phyloP scores from a whole-genome alignment of 1,284 basidiomycete species.

The Pterulicium gracile region DNA sequence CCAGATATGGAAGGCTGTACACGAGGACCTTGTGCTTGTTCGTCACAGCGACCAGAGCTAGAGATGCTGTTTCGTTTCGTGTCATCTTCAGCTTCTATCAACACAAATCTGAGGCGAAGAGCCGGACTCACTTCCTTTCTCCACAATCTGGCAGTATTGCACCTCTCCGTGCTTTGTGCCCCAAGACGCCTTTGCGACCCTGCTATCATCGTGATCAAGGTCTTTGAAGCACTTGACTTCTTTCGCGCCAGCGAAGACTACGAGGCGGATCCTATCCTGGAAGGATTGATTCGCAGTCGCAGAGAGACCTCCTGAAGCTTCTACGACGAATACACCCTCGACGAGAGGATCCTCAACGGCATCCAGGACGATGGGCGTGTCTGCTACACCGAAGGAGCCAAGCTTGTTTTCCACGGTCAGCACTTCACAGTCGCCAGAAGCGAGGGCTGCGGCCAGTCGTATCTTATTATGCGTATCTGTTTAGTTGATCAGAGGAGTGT shows the following conservation, averaged over 20 bases:
- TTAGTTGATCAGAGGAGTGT: neutral
- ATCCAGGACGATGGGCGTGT: constrained; percentile 26
- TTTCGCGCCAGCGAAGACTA: constrained; percentile 45
- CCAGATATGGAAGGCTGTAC: constrained; percentile 63
- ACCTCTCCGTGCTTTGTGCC: constrained; percentile 37
- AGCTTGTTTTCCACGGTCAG: constrained; percentile 38
- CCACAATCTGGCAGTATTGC: constrained; percentile 37
- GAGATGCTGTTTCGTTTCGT: constrained; percentile 31
- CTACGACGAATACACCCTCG: constrained; percentile 48
- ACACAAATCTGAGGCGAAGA: too few relatives aligned
- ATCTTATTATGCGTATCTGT: constrained; percentile 42
- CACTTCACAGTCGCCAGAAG: constrained; percentile 49
- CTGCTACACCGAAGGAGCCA: constrained; percentile 16
- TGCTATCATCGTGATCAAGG: constrained; percentile 45
- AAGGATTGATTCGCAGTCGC: constrained; percentile 12
- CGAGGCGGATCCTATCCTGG: constrained; percentile 16
- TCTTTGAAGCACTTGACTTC: constrained; percentile 44
- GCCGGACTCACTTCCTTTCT: constrained; percentile 34
- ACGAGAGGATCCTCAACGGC: constrained; percentile 34
- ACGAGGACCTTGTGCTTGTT: constrained; percentile 41
- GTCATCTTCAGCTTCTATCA: neutral
- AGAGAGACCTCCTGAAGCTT: constrained; percentile 39
- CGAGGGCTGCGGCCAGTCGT: constrained; percentile 51
- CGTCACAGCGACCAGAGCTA: constrained; percentile 55
- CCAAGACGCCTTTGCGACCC: constrained; percentile 49